Percentiles rank a stretch among this genome's conserved stretches.
Conservation (phyloP, 2,329 filamentous ascomycete species). For the Ophiostoma novo-ulmi region DNA sequence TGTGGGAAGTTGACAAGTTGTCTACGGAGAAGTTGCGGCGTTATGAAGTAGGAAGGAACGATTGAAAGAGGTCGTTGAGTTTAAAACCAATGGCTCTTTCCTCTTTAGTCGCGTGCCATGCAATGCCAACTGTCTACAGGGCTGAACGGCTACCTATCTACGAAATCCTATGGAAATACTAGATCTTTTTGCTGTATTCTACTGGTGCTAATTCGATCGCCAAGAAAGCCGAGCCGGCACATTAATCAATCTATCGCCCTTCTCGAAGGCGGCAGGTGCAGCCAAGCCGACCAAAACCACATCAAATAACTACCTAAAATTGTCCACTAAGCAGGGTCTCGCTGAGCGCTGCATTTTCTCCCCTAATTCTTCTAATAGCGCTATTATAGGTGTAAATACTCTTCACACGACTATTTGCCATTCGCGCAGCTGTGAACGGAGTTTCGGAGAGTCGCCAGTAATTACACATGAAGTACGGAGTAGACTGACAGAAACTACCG, state of each 20-base stretch:
- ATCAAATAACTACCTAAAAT: not conserved
- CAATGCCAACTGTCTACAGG: not conserved
- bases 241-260: not conserved
- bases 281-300: not conserved
- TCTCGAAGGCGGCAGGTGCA: not conserved
- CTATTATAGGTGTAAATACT: not conserved
- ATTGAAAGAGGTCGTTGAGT: not conserved
- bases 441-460: not conserved
- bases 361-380: not conserved
- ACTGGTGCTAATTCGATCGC: not conserved
- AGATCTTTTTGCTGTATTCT: no score
- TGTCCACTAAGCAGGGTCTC: not conserved
- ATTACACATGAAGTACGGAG: not conserved
- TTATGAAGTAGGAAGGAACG: not conserved
- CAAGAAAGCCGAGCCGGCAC: conserved; percentile 12
- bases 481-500: not conserved
- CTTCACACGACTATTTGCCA: not conserved
- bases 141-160: conserved; percentile 9
- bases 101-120: not conserved
- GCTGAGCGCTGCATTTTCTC: not conserved
- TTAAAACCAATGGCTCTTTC: not conserved
- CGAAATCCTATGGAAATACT: not conserved
- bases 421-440: not conserved
- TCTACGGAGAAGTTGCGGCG: not conserved
- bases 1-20: not conserved